Conservation (phyloP, 2,329 filamentous ascomycete species). For the Cryphonectria radicalis region DNA sequence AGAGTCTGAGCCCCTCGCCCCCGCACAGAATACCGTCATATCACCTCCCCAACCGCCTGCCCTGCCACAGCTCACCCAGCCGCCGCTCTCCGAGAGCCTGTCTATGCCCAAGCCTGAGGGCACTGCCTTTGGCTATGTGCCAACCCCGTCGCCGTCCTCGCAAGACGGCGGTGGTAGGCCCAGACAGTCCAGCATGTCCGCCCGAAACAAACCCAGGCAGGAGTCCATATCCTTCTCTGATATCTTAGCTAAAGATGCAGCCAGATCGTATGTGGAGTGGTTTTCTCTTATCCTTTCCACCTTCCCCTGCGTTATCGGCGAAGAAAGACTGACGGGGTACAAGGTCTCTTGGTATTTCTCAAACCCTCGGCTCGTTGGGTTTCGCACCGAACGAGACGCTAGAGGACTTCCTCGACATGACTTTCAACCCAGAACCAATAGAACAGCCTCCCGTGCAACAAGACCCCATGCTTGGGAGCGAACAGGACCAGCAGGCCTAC, state of each 20-base stretch:
- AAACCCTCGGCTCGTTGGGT: slow-evolving; percentile 42
- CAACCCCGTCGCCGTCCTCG: slow-evolving; percentile 31
- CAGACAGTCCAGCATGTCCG: slow-evolving; percentile 24
- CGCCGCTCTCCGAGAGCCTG: slow-evolving; percentile 14
- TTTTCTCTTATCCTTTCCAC: not conserved
- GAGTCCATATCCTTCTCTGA: slow-evolving; percentile 40
- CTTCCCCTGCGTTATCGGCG: not conserved
- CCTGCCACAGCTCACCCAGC: slow-evolving; percentile 22
- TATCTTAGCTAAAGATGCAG: slow-evolving; percentile 42
- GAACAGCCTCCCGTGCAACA: slow-evolving; percentile 31
- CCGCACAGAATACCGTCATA: slow-evolving; percentile 15
- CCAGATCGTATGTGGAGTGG: slow-evolving; percentile 38
- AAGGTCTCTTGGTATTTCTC: slow-evolving; percentile 40
- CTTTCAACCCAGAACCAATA: slow-evolving; percentile 41
- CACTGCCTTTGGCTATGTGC: slow-evolving; percentile 26
- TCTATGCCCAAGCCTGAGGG: slow-evolving; percentile 19
- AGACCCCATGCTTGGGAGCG: slow-evolving; percentile 31
- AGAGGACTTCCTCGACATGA: slow-evolving; percentile 43
- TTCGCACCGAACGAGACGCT: slow-evolving; percentile 44
- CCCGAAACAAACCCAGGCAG: slow-evolving; percentile 20
- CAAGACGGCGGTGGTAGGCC: slow-evolving; percentile 28
- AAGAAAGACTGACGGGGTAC: slow-evolving; percentile 12
- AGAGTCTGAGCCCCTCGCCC: slow-evolving; percentile 12
- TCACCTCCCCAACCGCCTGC: slow-evolving; percentile 21
- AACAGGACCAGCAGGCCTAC: slow-evolving; percentile 43